Evolutionary conservation across 495 filamentous ascomycete genomes (phyloP).

Genomic region (Hyaloscypha variabilis): DNA sequence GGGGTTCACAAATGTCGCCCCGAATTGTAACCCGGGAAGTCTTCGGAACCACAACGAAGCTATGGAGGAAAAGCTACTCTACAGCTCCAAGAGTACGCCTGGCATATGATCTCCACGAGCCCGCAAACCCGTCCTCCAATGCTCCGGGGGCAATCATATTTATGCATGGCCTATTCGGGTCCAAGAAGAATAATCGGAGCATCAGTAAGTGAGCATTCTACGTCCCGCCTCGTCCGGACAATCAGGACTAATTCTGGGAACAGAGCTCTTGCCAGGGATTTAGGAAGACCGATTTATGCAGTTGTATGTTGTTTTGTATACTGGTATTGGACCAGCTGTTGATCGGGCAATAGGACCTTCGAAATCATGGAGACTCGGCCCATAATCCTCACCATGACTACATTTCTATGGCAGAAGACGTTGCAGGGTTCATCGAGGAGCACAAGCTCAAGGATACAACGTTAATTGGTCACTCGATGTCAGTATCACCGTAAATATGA

Average conservation of each 20-base stretch:
- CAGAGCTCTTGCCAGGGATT: slow-evolving; percentile 80
- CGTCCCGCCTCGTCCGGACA: not conserved
- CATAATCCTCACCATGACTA: slow-evolving; percentile 83
- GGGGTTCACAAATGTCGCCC: slow-evolving; percentile 16
- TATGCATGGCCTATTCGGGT: slow-evolving; percentile 93
- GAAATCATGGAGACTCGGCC: slow-evolving; percentile 92
- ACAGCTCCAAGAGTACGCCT: slow-evolving; percentile 43
- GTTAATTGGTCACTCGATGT: slow-evolving; percentile 96
- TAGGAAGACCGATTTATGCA: slow-evolving; percentile 80
- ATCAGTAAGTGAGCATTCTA: slow-evolving; percentile 84
- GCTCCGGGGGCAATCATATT: slow-evolving; percentile 73
- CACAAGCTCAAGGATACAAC: slow-evolving; percentile 71
- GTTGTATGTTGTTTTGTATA: slow-evolving; percentile 58
- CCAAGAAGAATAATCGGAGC: slow-evolving; percentile 92
- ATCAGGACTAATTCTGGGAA: slow-evolving; percentile 24
- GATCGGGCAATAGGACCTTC: slow-evolving; percentile 66
- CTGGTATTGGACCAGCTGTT: slow-evolving; percentile 9
- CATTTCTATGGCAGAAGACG: slow-evolving; percentile 81
- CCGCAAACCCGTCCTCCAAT: slow-evolving; percentile 40
- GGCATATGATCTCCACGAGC: slow-evolving; percentile 61
- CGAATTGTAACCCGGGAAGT: slow-evolving; percentile 1
- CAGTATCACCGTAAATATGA: slow-evolving; percentile 32
- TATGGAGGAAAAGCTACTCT: slow-evolving; percentile 10
- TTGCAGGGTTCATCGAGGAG: slow-evolving; percentile 76
- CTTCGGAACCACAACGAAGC: not conserved